phyloP scores from a whole-genome alignment of 352 stramenopile genomes.

The Globisporangium paroecandrum region DNA sequence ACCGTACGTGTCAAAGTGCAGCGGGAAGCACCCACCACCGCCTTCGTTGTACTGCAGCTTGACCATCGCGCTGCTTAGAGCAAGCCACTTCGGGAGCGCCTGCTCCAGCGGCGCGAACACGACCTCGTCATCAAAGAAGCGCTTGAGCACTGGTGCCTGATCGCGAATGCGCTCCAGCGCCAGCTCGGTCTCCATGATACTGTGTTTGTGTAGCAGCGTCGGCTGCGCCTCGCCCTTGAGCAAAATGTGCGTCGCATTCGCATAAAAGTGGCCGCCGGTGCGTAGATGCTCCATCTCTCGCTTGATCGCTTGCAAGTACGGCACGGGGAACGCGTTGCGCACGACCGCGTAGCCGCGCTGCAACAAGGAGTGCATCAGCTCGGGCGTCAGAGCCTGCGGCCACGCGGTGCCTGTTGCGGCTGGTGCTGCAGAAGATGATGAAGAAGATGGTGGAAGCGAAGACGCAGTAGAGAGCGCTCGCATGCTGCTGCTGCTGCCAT shows the following conservation, averaged over 20 bases:
- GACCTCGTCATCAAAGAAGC: constrained; percentile 60
- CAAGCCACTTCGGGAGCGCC: constrained; percentile 39
- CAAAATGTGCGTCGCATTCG: constrained; percentile 78
- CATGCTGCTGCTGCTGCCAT: neutral
- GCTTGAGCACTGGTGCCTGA: constrained; percentile 39
- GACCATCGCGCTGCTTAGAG: constrained; percentile 50
- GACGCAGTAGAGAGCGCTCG: neutral
- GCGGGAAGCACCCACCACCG: constrained; percentile 73
- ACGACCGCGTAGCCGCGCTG: constrained; percentile 55
- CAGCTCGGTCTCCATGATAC: constrained; percentile 83
- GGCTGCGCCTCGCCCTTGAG: constrained; percentile 27
- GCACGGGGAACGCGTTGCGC: constrained; percentile 37
- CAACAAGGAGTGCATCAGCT: constrained; percentile 29
- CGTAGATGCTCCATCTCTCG: constrained; percentile 53
- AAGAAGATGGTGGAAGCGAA: neutral
- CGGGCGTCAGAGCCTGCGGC: constrained; percentile 28
- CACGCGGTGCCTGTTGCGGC: constrained; percentile 15
- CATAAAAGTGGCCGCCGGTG: constrained; percentile 48
- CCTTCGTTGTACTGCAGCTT: constrained; percentile 84
- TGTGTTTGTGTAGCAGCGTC: constrained; percentile 68
- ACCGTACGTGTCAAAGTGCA: constrained; percentile 85
- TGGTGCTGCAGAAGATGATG: neutral
- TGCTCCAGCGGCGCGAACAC: constrained; percentile 41
- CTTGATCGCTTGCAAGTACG: constrained; percentile 42
- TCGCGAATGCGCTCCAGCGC: constrained; percentile 35